Conservation (phyloP, 495 filamentous ascomycete species). For the Aspergillus olivimuriae region DNA sequence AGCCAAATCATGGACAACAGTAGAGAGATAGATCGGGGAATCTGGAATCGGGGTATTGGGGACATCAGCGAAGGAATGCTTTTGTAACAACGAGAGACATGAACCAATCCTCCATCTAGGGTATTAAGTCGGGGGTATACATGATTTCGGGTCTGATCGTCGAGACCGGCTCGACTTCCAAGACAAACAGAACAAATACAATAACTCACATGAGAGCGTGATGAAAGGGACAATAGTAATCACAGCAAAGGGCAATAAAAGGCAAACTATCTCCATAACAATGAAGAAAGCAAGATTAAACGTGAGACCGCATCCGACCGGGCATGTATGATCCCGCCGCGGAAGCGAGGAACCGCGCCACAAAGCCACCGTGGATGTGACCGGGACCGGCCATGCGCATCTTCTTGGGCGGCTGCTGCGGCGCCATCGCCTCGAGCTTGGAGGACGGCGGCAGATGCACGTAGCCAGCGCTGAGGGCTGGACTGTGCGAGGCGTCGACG, state of each 20-base stretch:
- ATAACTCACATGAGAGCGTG: too few species aligned
- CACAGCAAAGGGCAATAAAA: too few species aligned
- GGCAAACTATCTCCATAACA: too few species aligned
- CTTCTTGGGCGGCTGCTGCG: constrained; percentile 41
- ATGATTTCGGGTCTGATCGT: background rate
- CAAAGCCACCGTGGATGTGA: constrained; percentile 22
- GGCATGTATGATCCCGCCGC: constrained; percentile 40
- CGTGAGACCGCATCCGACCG: constrained; percentile 30
- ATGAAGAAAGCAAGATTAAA: constrained; percentile 15
- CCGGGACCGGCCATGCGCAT: constrained; percentile 27
- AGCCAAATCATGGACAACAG: too few species aligned
- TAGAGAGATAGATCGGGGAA: background rate
- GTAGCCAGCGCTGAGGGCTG: constrained; percentile 30
- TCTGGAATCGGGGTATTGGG: background rate
- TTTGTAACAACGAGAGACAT: background rate
- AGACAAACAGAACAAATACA: background rate
- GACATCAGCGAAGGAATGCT: background rate
- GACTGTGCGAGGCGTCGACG: constrained; percentile 28
- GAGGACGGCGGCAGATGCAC: constrained; percentile 22
- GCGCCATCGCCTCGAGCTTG: constrained; percentile 21
- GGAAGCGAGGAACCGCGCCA: constrained; percentile 40
- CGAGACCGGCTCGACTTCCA: constrained; percentile 2
- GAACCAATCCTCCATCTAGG: background rate
- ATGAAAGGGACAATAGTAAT: too few species aligned
- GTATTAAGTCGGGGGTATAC: constrained; percentile 1